Percentiles rank a stretch among this genome's conserved stretches.
Conservation (phyloP, 106 monocot genomes). For the Platanthera zijinensis region DNA sequence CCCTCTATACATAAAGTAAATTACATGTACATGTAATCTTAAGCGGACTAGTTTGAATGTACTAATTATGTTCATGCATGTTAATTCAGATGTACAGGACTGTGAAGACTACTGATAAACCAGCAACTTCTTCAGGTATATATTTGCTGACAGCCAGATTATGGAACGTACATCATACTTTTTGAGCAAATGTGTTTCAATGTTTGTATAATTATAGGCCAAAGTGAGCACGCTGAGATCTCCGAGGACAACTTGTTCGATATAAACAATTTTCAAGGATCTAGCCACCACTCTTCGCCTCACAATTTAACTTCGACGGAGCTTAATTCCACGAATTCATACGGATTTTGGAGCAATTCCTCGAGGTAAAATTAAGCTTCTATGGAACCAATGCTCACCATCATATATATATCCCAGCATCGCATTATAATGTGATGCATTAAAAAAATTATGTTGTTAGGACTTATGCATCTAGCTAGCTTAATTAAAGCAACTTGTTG, state of each 20-base stretch:
- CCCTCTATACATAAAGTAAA: no score
- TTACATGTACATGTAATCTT: background rate
- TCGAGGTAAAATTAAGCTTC: slow-evolving; percentile 37
- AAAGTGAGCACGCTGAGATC: slow-evolving; percentile 46
- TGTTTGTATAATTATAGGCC: slow-evolving; percentile 21
- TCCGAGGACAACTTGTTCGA: slow-evolving; percentile 62
- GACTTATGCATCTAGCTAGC: no score
- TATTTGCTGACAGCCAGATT: no score
- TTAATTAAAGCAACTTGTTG: no score
- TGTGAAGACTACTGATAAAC: slow-evolving; percentile 70
- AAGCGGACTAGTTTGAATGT: background rate
- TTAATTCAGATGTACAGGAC: slow-evolving; percentile 77
- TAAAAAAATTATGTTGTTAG: no score
- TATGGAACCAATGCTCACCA: background rate
- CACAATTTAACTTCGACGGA: slow-evolving; percentile 17
- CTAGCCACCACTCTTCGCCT: slow-evolving; percentile 26
- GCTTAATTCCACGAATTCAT: slow-evolving; percentile 17
- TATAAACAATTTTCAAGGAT: slow-evolving; percentile 17
- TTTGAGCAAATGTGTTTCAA: background rate
- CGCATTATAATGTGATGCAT: no score
- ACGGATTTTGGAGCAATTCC: slow-evolving; percentile 64
- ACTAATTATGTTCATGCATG: background rate
- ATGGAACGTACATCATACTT: no score
- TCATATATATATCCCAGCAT: no score
- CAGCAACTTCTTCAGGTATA: slow-evolving; percentile 44